A percentile compares a stretch with the other conserved stretches of the same genome.
phyloP scores from a whole-genome alignment of 75 land plant species.

The Pseudotsuga menziesii region DNA sequence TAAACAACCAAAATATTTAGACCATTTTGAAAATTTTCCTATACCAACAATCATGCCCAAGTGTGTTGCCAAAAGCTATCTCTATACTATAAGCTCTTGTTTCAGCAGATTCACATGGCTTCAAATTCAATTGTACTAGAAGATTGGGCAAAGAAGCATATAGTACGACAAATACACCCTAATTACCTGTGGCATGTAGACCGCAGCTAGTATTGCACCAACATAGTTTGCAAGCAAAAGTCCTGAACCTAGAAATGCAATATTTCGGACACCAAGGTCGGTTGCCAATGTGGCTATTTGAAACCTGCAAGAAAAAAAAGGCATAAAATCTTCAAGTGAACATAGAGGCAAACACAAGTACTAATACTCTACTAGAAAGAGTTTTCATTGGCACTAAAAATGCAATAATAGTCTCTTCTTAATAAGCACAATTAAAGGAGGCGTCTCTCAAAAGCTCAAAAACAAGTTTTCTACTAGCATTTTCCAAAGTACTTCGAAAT shows the following conservation, averaged over 20 bases:
- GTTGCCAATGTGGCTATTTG: constrained; percentile 97
- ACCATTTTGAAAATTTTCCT: not conserved
- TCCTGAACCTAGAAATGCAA: constrained; percentile 89
- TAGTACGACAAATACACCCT: not conserved
- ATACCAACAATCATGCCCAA: not conserved
- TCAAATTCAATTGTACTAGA: not conserved
- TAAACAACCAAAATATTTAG: not conserved
- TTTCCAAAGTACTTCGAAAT: too few relatives aligned
- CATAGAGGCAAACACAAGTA: too few relatives aligned
- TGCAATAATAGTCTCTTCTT: too few relatives aligned
- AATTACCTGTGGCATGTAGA: constrained; percentile 76
- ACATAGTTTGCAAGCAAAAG: constrained; percentile 77
- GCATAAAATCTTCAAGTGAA: not conserved
- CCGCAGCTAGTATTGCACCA: constrained; percentile 71
- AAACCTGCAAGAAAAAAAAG: constrained; percentile 38
- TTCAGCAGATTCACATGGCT: not conserved
- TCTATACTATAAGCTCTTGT: not conserved
- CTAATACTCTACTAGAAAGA: too few relatives aligned
- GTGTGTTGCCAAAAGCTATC: too few relatives aligned
- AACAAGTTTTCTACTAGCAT: too few relatives aligned
- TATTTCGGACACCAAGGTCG: constrained; percentile 88
- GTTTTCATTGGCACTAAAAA: too few relatives aligned
- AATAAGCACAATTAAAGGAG: too few relatives aligned
- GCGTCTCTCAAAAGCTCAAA: too few relatives aligned
- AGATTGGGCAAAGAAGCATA: not conserved